These are phyloP conservation scores for Colletotrichum orchidophilum DNA, from an alignment of 2,329 filamentous ascomycete species.

Conservation along the genomic window DNA sequence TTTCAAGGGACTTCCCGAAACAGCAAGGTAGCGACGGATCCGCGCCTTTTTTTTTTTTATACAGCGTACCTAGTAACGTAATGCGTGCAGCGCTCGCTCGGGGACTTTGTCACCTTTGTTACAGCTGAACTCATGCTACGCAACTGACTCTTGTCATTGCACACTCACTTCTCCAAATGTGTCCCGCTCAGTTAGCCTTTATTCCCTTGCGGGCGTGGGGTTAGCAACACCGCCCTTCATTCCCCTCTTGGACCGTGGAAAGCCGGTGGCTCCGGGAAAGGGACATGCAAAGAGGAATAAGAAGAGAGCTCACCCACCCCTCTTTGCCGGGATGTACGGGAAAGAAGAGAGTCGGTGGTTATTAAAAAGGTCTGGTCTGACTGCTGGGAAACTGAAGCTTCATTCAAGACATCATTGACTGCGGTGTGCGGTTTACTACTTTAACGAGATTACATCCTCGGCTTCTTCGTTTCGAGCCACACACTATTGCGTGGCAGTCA, in stretches of 20 bases:
- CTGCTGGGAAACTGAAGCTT: not conserved
- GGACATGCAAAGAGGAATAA: not conserved
- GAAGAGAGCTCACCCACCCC: not conserved
- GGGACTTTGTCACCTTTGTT: too few relatives aligned
- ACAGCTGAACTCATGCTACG: too few relatives aligned
- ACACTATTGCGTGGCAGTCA: not conserved
- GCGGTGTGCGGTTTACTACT: not conserved
- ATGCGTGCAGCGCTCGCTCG: too few relatives aligned
- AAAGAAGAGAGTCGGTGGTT: not conserved
- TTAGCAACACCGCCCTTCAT: not conserved
- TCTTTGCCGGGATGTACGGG: not conserved
- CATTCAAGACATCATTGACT: not conserved
- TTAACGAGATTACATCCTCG: not conserved
- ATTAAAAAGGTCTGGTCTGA: not conserved
- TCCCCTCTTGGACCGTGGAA: conserved; percentile 22
- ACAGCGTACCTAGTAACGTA: too few relatives aligned
- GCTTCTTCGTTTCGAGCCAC: not conserved
- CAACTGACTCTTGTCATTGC: too few relatives aligned
- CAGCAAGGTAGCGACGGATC: not conserved
- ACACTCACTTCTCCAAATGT: too few relatives aligned
- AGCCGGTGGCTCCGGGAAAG: conserved; percentile 12
- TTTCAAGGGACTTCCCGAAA: not conserved
- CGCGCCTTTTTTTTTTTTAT: not conserved
- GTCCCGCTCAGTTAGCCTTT: not conserved
- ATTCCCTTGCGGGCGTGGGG: not conserved